Conservation (phyloP, 164 flowering plant genomes). For the Warburgia ugandensis region DNA sequence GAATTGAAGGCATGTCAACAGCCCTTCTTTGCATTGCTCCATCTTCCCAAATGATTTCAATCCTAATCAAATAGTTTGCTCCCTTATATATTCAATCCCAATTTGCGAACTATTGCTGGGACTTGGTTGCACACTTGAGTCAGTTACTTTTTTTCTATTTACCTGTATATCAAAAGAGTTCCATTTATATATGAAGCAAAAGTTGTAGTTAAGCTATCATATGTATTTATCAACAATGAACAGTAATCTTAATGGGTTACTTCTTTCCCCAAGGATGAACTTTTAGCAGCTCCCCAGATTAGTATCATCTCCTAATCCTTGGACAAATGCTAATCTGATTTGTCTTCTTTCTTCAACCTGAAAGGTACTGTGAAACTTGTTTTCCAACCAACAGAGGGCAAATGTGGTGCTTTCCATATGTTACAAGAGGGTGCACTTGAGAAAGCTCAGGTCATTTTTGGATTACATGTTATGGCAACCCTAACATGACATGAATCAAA, state of each 20-base stretch:
- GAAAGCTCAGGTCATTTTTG: conserved; percentile 50
- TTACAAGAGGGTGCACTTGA: conserved; percentile 59
- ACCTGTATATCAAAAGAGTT: background rate
- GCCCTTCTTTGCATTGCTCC: no score
- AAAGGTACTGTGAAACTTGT: conserved; percentile 83
- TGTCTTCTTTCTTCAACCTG: background rate
- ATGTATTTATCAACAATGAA: background rate
- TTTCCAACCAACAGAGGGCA: conserved; percentile 78
- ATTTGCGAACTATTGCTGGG: no score
- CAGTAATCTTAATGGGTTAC: no score
- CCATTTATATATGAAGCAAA: no score
- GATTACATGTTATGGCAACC: conserved; percentile 63
- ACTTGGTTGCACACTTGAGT: background rate
- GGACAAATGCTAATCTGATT: background rate
- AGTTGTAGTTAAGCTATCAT: background rate
- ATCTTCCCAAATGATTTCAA: no score
- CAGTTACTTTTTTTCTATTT: background rate
- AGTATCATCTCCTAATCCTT: background rate
- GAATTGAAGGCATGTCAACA: conserved; percentile 24
- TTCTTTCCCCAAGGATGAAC: no score
- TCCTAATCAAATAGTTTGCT: no score
- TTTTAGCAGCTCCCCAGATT: no score
- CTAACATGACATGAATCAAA: no score
- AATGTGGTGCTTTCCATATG: conserved; percentile 72
- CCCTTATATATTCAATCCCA: no score